Evolutionary conservation across 352 stramenopile species (phyloP).

Genomic region (Blastocystis hominis): DNA sequence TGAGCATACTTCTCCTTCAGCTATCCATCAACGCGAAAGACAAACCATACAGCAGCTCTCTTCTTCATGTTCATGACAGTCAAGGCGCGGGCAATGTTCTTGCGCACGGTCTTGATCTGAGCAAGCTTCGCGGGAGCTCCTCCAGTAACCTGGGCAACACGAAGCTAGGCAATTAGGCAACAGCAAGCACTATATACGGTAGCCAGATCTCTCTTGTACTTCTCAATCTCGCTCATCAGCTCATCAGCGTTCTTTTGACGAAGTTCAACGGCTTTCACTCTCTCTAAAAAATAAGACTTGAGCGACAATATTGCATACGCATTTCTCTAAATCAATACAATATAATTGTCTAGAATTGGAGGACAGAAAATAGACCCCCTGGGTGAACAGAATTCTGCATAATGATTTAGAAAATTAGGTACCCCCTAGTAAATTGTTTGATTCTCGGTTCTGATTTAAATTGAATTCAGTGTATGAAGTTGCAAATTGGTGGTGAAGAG

Average conservation of each 20-base stretch:
- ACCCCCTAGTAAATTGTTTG: no score
- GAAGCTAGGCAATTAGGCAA: constrained; percentile 69
- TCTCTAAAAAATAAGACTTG: constrained; percentile 63
- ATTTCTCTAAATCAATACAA: constrained; percentile 59
- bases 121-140: constrained; percentile 94
- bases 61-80: constrained; percentile 99
- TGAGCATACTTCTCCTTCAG: constrained; percentile 80
- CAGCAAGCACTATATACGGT: constrained; percentile 62
- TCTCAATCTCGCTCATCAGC: constrained; percentile 89
- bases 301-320: not conserved
- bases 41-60: constrained; percentile 78
- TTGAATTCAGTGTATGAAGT: no score
- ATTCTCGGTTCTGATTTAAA: not conserved
- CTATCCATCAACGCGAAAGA: constrained; percentile 47
- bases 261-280: constrained; percentile 96
- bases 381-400: not conserved
- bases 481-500: no score
- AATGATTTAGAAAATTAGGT: no score
- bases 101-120: constrained; percentile 97
- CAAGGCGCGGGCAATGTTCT: constrained; percentile 94
- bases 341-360: constrained; percentile 22
- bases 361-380: not conserved
- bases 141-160: constrained; percentile 95
- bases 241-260: constrained; percentile 91
- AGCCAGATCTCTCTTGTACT: constrained; percentile 92